Base-by-base conservation (phyloP, 164 flowering plant species). In the Piper betle region DNA sequence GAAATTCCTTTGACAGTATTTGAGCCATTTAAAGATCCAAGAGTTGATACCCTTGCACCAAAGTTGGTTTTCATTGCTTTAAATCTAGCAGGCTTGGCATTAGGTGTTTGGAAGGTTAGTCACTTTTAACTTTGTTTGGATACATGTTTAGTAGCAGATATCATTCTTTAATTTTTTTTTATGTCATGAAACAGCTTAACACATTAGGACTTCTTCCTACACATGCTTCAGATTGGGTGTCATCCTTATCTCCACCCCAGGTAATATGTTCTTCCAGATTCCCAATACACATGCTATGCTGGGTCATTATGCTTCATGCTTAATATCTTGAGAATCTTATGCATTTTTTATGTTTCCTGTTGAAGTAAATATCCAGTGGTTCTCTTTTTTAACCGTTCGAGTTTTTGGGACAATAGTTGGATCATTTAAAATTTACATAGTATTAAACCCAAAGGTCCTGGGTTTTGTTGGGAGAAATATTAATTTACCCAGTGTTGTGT, bases 201-300 rank as follows among this genome's bases (percentile, higher is more conserved):
- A 77, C 97, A 3, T 60, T 94, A 80, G 99, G 99, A 41, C 90
- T 93, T 74, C 99, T 93, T 74, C 99, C 99, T 66, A 90, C 99
- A 19, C 96, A 90, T 75, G 84, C 85, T 61, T 91, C 99, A 33
- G 99, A 91, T 62, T 93, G 99, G 99, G 99, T 94, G 62, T 94
- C 97, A 65, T 88, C 97, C 39, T 75, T 94, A 56, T 81, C 95
- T 13, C 97, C 99, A 64, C 84, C 99, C 63, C 96, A 76, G 96
- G 99, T 46, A 46, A 6, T 46, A 6, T 46, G 10, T 9, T 46
- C 11, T 9, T 15, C 15, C 50, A 12, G 7, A 15, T 2, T 25
- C 33, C 33, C 33, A 25, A 25, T 25, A 25, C 33, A 25, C 33
- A 25, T 25, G 33, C 2, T 25, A 2, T 25, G 33, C 33, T 25